A percentile compares a stretch with the other conserved stretches of the same genome.
These are phyloP conservation scores for Aureobasidium sp. DNA, from an alignment of 2,329 filamentous ascomycete genomes.

Conservation along the genomic window DNA sequence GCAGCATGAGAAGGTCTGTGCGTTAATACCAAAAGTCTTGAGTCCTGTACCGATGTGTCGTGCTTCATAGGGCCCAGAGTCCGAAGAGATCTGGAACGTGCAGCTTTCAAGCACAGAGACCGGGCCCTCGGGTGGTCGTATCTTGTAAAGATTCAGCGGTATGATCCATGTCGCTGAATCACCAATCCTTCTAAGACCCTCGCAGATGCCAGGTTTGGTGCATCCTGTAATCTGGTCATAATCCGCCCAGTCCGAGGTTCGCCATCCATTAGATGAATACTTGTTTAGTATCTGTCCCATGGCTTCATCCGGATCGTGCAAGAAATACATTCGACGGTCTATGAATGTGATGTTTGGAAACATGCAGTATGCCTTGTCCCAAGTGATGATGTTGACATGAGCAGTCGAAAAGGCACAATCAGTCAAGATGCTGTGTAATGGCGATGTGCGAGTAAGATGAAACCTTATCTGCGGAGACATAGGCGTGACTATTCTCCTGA, in stretches of 20 bases:
- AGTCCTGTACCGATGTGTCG: background rate
- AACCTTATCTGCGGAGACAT: conserved; percentile 8
- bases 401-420: conserved; percentile 13
- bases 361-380: conserved; percentile 16
- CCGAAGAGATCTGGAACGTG: conserved; percentile 3
- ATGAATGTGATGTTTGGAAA: conserved; percentile 14
- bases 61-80: background rate
- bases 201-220: background rate
- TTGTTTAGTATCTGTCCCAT: conserved; percentile 4
- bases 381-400: conserved; percentile 14
- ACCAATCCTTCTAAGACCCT: background rate
- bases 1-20: conserved; percentile 7
- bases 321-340: conserved; percentile 2
- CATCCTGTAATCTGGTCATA: background rate
- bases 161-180: conserved; percentile 8
- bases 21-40: conserved; percentile 6
- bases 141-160: background rate
- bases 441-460: conserved; percentile 2
- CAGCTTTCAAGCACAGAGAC: conserved; percentile 7
- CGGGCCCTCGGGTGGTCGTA: background rate
- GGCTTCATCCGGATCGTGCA: conserved; percentile 1
- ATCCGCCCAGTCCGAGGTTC: background rate
- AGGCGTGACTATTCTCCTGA: background rate
- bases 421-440: conserved; percentile 9
- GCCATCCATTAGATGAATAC: conserved; percentile 7